Evolutionary conservation across 352 stramenopile genomes (phyloP), one percentile per base, ranked within the genome.

Genomic region (Phytophthora parvispora): DNA sequence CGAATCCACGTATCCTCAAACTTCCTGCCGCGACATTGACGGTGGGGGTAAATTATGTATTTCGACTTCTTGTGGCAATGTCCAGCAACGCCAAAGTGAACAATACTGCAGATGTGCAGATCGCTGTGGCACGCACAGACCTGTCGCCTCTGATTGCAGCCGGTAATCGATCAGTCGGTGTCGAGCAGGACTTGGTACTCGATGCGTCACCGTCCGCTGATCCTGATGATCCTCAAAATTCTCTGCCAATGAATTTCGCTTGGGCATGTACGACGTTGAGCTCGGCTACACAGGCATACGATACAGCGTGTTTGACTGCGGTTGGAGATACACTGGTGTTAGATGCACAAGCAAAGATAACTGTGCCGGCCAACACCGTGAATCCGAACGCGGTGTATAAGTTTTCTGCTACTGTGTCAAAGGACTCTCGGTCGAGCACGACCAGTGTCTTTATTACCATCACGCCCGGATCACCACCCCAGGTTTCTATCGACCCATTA

Each of bases 1-100:
- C 71, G 10, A 91, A 91, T n/a, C 79, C 77, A 15, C 71, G 83
- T 3, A 74, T 86, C 13, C 71, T 91, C 4, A 81, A 77, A n/a
- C 58, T 91, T 3, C 81, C 81, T 12, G 66, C 77, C 9, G 74
- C 72, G 34, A 89, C 74, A 6, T 67, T 91, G 7, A 86, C 66
- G 0, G 81, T 91, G 13, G 81, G 81, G 1, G 79, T 88, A 25
- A 75, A 66, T 48, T 91, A 91, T 63, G 69, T 86, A 18, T 91
- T 91, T 48, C 72, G 81, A n/a, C 73, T 91, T 16, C 48, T 81
- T 22, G 83, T 87, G 15, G 65, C 72, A 0, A 91, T 91, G 81
- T 51, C 73, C 1, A 85, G 61, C 34, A 87, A 82, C 16, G 13
- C 53, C 0, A 78, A 69, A 15, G 42, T 91, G n/a, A 86, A 63